A percentile compares a stretch with the other conserved stretches of the same genome.
Evolutionary conservation across 169 alveolate species (phyloP).

Genomic region (Plasmodium ovale): DNA sequence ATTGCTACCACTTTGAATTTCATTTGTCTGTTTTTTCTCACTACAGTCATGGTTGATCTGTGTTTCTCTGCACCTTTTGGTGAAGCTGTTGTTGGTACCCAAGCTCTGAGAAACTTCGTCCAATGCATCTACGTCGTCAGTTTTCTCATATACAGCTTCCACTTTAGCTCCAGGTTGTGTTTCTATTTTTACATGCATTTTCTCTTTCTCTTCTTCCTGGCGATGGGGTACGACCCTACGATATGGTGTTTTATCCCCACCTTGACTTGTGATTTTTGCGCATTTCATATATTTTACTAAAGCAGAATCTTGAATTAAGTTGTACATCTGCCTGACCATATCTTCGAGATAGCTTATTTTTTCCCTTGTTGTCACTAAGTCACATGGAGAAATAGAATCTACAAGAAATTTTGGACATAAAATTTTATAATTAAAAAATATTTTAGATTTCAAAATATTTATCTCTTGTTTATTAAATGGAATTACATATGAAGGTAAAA

Average conservation of each 20-base stretch:
- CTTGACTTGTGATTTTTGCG: too few species aligned
- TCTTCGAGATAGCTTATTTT: constrained; percentile 53
- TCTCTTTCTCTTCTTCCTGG: not conserved
- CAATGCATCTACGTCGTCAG: not conserved
- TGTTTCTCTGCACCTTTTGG: too few species aligned
- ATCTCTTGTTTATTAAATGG: constrained; percentile 59
- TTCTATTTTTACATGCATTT: not conserved
- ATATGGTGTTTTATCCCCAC: too few species aligned
- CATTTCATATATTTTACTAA: not conserved
- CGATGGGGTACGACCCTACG: too few species aligned
- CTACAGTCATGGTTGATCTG: too few species aligned
- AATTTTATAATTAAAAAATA: constrained; percentile 56
- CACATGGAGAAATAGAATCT: constrained; percentile 31
- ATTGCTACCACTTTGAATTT: too few species aligned
- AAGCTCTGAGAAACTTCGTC: too few species aligned
- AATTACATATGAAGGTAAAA: not conserved
- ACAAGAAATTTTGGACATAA: constrained; percentile 27
- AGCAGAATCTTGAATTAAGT: constrained; percentile 20
- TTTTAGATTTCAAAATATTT: constrained; percentile 33
- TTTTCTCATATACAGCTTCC: not conserved
- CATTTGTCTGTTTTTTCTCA: too few species aligned
- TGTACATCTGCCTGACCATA: constrained; percentile 47
- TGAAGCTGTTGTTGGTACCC: too few species aligned
- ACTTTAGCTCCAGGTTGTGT: constrained; percentile 2
- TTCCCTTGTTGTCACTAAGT: constrained; percentile 21